Evolutionary conservation across 257 asterid genomes (phyloP), one percentile per base, ranked within the genome.

Genomic region (Solanum arcanum): DNA sequence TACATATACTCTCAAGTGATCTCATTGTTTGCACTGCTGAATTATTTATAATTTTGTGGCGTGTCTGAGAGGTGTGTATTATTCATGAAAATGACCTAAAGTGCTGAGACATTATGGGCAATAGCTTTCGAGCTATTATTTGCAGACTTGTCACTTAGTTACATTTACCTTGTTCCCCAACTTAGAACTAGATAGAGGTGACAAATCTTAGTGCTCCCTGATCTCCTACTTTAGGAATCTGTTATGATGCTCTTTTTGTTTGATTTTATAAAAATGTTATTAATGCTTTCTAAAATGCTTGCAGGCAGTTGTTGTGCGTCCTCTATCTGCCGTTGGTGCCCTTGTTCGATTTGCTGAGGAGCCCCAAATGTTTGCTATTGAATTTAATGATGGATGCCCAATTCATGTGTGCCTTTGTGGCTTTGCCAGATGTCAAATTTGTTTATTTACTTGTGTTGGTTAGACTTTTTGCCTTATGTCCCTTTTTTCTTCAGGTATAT

Each of bases 321-420:
- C 99, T 84, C 89, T 97, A 90, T 94, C 99, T 83, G 90, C 99
- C 39, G 96, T 97, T 87, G 91, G 96, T 90, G 99, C 98, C 88
- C 99, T 97, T 89, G 99, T 97, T 91, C 95, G 98, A 83, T 96
- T 95, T 92, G 95, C 98, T 76, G 99, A 97, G 96, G 99, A 97
- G 96, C 99, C 99, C 86, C 99, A 97, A 93, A 94, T 95, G 99
- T 97, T 97, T 88, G 99, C 99, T 89, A 90, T 97, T 90, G 99
- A 97, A 90, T 97, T 94, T 90, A 94, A 92, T 91, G 99, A 97
- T 92, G 99, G 99, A 88, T 95, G 99, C 87, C 99, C 99, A 76
- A 94, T 95, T 86, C 98, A 95, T 74, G 99, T 97, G 93, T 90
- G 98, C 85, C 44, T 81, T 86, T 87, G 86, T 91, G 68, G 83